Base-by-base conservation (phyloP, 176 grass and related monocot genomes). In the Pharus latifolius region DNA sequence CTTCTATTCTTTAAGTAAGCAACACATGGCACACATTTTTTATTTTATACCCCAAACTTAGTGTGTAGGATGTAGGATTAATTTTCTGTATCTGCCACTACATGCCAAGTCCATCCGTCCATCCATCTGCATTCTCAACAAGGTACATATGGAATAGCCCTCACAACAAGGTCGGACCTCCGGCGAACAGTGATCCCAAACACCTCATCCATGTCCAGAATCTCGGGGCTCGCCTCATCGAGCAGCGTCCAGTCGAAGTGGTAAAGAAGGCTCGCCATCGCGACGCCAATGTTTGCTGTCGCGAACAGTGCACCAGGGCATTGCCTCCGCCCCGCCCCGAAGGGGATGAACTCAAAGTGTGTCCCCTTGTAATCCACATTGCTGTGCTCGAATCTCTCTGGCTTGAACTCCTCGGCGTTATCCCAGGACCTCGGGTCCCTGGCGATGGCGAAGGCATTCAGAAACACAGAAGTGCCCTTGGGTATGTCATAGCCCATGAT, bases 401-500 rank as follows among this genome's bases (percentile, higher is more conserved):
- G 78, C 16, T 2, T 31, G 51, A 81, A 88, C 17, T 83, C 80
- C 33, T 73, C 52, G 0, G 80, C 38, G 2, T 72, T 73, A 16
- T 79, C 48, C 85, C 85, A 88, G 37, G 34, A 31, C 20, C 40
- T 44, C 0, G 74, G 69, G 38, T 88, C 85, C 25, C 80, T 67
- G 2, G 54, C 74, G 0, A 88, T 64, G 0, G 80, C 69, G 1
- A 69, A 79, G 0, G 56, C 23, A 28, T 88, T 88, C 19, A 83
- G 28, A 1, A 48, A 49, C 5, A 88, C 45, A 0, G 53, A 7
- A 0, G 47, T 46, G 7, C 50, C 77, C 33, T 63, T 44, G 0
- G 85, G 85, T 28, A 88, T 44, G 26, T 63, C 18, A 0, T 82
- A 87, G 22, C 84, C 79, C 63, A 78, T 75, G 46, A 87, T 23